Percentiles rank a stretch among this genome's conserved stretches.
Conservation (phyloP, 2,329 filamentous ascomycete species). For the Alternaria sp. region DNA sequence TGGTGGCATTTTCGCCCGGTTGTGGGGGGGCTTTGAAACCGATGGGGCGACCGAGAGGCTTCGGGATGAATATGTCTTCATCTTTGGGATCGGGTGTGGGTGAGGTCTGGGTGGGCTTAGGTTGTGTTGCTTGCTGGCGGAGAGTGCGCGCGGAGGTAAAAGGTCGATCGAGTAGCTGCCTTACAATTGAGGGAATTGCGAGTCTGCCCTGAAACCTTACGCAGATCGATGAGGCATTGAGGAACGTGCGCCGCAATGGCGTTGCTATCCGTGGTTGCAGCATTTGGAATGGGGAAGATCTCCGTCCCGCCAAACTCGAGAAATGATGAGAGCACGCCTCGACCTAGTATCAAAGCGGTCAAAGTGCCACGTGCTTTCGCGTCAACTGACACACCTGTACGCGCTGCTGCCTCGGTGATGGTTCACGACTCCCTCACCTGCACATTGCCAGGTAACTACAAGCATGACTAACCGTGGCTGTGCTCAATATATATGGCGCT, state of each 20-base stretch:
- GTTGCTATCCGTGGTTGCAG: constrained; percentile 43
- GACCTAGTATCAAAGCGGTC: constrained; percentile 25
- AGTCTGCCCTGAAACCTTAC: constrained; percentile 27
- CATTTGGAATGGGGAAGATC: constrained; percentile 33
- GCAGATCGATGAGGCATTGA: constrained; percentile 28
- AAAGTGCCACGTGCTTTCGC: constrained; percentile 33
- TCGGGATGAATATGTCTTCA: constrained; percentile 58
- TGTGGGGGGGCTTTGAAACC: constrained; percentile 78
- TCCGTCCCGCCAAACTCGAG: constrained; percentile 17
- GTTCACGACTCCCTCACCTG: constrained; percentile 14
- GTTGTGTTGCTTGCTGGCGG: constrained; percentile 27
- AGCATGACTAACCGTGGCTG: background rate
- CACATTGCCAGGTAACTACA: constrained; percentile 8
- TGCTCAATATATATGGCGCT: constrained; percentile 15
- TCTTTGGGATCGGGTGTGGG: constrained; percentile 29
- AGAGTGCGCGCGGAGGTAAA: constrained; percentile 39
- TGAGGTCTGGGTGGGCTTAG: constrained; percentile 18
- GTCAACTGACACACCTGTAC: constrained; percentile 24
- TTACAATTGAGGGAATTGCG: constrained; percentile 20
- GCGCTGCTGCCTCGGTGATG: constrained; percentile 27
- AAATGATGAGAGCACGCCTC: constrained; percentile 23
- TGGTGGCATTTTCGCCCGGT: constrained; percentile 81
- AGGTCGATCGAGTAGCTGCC: constrained; percentile 26
- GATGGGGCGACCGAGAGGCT: constrained; percentile 74
- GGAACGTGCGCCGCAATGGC: constrained; percentile 26